phyloP scores from a whole-genome alignment of 1,139 yeast species.

The Meyerozyma sp. region DNA sequence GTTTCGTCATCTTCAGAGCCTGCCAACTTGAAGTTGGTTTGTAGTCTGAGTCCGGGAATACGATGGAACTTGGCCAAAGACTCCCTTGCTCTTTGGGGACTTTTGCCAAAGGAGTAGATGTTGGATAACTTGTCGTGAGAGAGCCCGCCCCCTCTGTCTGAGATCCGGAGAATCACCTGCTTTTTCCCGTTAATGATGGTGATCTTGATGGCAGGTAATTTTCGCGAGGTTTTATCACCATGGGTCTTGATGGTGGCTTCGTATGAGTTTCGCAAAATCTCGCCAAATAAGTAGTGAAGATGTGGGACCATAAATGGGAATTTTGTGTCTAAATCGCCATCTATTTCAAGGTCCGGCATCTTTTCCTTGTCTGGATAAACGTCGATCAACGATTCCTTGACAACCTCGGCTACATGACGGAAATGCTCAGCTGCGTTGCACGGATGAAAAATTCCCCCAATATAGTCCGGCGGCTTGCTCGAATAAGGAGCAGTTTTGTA shows the following conservation, averaged over 20 bases:
- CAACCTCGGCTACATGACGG: slow-evolving; percentile 44
- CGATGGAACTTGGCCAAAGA: slow-evolving; percentile 61
- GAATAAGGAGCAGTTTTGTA: slow-evolving; percentile 41
- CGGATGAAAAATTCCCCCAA: slow-evolving; percentile 81
- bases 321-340: slow-evolving; percentile 56
- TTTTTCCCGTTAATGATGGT: slow-evolving; percentile 64
- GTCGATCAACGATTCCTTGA: slow-evolving; percentile 38
- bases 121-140: slow-evolving; percentile 50
- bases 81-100: slow-evolving; percentile 50
- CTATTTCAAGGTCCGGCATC: slow-evolving; percentile 71
- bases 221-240: slow-evolving; percentile 21
- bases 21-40: slow-evolving; percentile 32
- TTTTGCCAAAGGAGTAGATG: slow-evolving; percentile 83
- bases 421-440: slow-evolving; percentile 75
- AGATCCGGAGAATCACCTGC: slow-evolving; percentile 67
- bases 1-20: slow-evolving; percentile 9
- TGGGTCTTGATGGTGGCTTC: slow-evolving; percentile 65
- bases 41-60: slow-evolving; percentile 53
- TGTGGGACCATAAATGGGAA: slow-evolving; percentile 87
- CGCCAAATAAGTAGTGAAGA: slow-evolving; percentile 80
- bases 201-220: slow-evolving; percentile 66
- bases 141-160: slow-evolving; percentile 90
- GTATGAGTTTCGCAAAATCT: slow-evolving; percentile 74
- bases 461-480: slow-evolving; percentile 57
- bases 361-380: slow-evolving; percentile 48